Conservation (phyloP, 2,329 filamentous ascomycete species). For the Monilinia aucupariae region DNA sequence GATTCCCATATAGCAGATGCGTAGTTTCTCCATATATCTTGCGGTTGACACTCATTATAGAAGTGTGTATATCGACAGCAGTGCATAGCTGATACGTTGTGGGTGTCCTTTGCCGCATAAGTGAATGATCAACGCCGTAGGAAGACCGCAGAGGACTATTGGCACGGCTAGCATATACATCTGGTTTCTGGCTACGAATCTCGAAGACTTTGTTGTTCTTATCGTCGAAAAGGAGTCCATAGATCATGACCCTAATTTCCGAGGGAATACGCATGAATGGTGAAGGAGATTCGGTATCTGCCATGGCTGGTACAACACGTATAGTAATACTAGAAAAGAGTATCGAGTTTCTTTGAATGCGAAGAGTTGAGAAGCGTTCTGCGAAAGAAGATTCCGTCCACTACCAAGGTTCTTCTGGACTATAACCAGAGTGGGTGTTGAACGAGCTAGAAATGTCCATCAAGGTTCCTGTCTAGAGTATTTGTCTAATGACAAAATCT, state of each 20-base stretch:
- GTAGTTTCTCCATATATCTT: conserved; percentile 51
- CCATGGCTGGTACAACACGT: neutral
- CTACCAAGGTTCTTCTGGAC: neutral
- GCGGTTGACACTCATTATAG: conserved; percentile 44
- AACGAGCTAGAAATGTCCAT: neutral
- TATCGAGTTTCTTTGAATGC: neutral
- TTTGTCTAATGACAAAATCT: neutral
- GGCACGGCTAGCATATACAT: conserved; percentile 26
- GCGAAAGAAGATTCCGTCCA: neutral
- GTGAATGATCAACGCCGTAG: conserved; percentile 39
- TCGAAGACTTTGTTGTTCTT: conserved; percentile 35
- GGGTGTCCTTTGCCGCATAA: conserved; percentile 40
- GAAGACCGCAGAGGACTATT: conserved; percentile 32
- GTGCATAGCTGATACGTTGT: conserved; percentile 53
- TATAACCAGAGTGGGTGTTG: neutral
- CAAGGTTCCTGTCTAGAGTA: neutral
- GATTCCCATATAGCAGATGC: conserved; percentile 49
- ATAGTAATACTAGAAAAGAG: neutral
- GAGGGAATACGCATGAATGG: conserved; percentile 27
- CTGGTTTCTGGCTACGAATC: conserved; percentile 37
- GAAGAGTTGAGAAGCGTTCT: neutral
- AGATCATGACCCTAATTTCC: conserved; percentile 32
- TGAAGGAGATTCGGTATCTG: conserved; percentile 4
- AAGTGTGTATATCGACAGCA: conserved; percentile 39
- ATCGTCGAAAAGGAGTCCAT: conserved; percentile 41